These are phyloP conservation scores for Aspergillus sp. DNA, from an alignment of 2,329 filamentous ascomycete species.

Conservation along the genomic window DNA sequence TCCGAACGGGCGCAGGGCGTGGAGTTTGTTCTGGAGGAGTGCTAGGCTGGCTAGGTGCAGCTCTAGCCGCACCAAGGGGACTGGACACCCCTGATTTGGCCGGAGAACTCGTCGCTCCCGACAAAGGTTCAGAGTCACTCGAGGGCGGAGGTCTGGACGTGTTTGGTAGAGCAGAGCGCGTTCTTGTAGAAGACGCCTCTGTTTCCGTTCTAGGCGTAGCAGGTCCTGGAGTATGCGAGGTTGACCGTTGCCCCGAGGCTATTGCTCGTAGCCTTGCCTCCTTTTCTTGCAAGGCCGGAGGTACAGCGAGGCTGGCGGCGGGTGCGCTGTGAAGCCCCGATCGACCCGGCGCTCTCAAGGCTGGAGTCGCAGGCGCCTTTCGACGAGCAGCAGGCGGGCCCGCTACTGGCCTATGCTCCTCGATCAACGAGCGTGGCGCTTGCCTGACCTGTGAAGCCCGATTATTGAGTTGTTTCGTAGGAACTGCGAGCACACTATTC, in stretches of 20 bases:
- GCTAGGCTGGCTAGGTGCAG: background rate
- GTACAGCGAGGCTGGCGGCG: background rate
- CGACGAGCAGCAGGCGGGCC: conserved; percentile 13
- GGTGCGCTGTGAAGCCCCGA: conserved; percentile 8
- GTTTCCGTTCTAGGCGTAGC: background rate
- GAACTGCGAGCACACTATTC: conserved; percentile 36
- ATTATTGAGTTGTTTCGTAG: conserved; percentile 43
- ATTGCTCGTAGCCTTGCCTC: conserved; percentile 33
- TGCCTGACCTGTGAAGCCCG: conserved; percentile 38
- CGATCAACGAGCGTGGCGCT: conserved; percentile 43
- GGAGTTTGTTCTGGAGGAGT: conserved; percentile 3
- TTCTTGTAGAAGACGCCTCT: background rate
- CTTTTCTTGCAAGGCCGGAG: conserved; percentile 24
- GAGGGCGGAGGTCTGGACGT: conserved; percentile 1
- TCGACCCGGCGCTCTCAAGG: conserved; percentile 19
- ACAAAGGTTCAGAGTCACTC: background rate
- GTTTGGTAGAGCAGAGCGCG: background rate
- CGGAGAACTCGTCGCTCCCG: background rate
- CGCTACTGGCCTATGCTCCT: conserved; percentile 37
- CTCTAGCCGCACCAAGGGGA: background rate
- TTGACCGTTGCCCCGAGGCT: conserved; percentile 22
- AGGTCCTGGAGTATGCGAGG: conserved; percentile 6
- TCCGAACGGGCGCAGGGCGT: conserved; percentile 26
- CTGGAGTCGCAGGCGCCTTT: conserved; percentile 3
- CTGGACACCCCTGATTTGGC: background rate